Evolutionary conservation across 2,329 filamentous ascomycete species (phyloP).

Genomic region (Aschersonia sp.): DNA sequence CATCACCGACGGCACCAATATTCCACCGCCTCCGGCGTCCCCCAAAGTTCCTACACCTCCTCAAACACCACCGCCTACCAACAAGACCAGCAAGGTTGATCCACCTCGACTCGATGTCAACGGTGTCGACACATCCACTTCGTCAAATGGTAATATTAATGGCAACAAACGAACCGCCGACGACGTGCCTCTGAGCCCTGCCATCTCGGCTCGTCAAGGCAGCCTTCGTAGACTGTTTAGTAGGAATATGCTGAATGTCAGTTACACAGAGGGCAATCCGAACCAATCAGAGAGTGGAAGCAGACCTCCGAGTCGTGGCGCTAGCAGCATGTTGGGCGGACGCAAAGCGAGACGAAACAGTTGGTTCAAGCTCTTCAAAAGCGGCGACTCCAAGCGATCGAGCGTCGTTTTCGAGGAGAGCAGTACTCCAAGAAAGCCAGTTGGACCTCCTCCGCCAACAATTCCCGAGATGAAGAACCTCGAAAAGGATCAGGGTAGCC

Average conservation of each 20-base stretch:
- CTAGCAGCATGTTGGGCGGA: constrained; percentile 32
- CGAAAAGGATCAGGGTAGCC: constrained; percentile 30
- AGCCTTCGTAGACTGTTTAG: constrained; percentile 45
- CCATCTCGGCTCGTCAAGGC: constrained; percentile 34
- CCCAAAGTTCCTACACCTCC: constrained; percentile 28
- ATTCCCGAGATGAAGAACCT: constrained; percentile 43
- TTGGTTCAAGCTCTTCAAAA: constrained; percentile 42
- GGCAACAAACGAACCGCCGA: constrained; percentile 36
- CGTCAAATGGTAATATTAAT: constrained; percentile 24
- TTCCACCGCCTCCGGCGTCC: constrained; percentile 42
- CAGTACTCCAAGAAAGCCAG: constrained; percentile 18
- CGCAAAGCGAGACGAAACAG: constrained; percentile 41
- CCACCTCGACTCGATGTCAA: constrained; percentile 1
- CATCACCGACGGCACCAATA: constrained; percentile 46
- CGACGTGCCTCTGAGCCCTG: constrained; percentile 36
- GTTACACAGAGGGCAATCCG: constrained; percentile 34
- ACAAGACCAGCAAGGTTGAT: constrained; percentile 9
- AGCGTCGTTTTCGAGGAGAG: constrained; percentile 27
- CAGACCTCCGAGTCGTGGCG: constrained; percentile 36
- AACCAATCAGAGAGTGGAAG: constrained; percentile 21
- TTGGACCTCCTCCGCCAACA: constrained; percentile 43
- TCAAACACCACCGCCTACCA: constrained; percentile 11
- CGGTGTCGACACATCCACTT: constrained; percentile 3
- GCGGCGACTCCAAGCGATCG: constrained; percentile 22
- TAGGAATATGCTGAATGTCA: constrained; percentile 38